A percentile compares a stretch with the other conserved stretches of the same genome.
Evolutionary conservation across 2,329 filamentous ascomycete species (phyloP).

Genomic region (Dactylellina cionopaga): DNA sequence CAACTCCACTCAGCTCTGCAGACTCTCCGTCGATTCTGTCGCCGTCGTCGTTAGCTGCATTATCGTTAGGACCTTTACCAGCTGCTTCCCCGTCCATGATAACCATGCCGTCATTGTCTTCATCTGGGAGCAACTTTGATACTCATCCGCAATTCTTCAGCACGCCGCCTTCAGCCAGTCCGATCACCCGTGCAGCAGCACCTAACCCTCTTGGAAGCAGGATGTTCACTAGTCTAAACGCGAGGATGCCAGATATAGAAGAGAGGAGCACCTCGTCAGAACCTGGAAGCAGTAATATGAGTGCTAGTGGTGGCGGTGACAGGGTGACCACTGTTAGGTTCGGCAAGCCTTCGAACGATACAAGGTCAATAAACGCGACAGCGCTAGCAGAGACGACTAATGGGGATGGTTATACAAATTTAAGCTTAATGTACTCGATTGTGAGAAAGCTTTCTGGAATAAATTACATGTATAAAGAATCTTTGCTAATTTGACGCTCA

Average conservation of each 20-base stretch:
- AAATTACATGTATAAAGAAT: background rate
- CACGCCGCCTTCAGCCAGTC: constrained; percentile 38
- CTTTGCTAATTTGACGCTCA: background rate
- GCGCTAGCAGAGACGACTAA: constrained; percentile 32
- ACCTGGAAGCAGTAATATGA: background rate
- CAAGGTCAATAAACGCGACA: constrained; percentile 27
- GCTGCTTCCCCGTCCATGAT: background rate
- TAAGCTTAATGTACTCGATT: constrained; percentile 47
- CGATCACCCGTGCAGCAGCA: background rate
- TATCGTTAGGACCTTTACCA: constrained; percentile 18
- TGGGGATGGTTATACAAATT: constrained; percentile 45
- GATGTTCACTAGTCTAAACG: constrained; percentile 19
- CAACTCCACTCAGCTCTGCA: background rate
- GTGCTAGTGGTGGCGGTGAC: constrained; percentile 14
- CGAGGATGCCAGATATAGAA: constrained; percentile 34
- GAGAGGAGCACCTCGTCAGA: constrained; percentile 20
- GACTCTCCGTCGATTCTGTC: constrained; percentile 38
- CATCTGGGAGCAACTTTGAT: constrained; percentile 34
- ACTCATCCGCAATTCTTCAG: constrained; percentile 48
- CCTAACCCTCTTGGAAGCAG: constrained; percentile 15
- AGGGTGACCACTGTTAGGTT: constrained; percentile 51
- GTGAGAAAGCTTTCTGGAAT: constrained; percentile 7
- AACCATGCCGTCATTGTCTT: constrained; percentile 19
- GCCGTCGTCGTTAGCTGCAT: constrained; percentile 12
- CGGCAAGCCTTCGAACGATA: constrained; percentile 35